Percentiles rank a stretch among this genome's conserved stretches.
Conservation (phyloP, 176 grass and related monocot genomes). For the Thalia dealbata region DNA sequence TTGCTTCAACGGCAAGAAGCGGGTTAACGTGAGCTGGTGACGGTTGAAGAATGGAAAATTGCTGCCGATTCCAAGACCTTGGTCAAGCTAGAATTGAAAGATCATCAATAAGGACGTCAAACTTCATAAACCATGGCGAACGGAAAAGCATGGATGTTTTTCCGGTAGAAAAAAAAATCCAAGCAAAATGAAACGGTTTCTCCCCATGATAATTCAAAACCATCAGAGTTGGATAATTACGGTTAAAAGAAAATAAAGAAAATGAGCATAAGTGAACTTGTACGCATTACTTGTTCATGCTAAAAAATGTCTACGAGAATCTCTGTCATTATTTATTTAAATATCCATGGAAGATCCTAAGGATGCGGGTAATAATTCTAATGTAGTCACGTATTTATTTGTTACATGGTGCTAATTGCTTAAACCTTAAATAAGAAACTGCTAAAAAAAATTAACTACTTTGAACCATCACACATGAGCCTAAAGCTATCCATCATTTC, state of each 20-base stretch:
- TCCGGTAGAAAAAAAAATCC: no score
- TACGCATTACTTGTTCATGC: neutral
- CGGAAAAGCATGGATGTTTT: no score
- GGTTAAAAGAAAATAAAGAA: neutral
- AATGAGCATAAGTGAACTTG: neutral
- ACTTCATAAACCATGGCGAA: neutral
- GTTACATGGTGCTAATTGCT: neutral
- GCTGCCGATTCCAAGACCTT: conserved; percentile 93
- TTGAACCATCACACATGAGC: neutral
- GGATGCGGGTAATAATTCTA: neutral
- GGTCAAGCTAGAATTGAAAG: conserved; percentile 62
- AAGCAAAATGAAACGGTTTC: neutral
- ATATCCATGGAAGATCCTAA: neutral
- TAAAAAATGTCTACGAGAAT: neutral
- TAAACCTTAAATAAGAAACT: neutral
- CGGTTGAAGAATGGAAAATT: conserved; percentile 91
- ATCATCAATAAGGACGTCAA: neutral
- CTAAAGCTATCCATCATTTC: neutral
- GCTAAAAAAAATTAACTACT: no score
- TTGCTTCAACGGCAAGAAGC: conserved; percentile 78
- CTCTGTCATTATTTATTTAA: neutral
- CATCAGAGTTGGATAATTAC: no score
- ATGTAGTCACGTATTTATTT: neutral
- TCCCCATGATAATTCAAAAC: neutral
- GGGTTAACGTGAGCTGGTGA: conserved; percentile 81